Percentiles rank a stretch among this genome's conserved stretches.
Conservation (phyloP, 495 filamentous ascomycete species). For the Aspergillus conjunctus region DNA sequence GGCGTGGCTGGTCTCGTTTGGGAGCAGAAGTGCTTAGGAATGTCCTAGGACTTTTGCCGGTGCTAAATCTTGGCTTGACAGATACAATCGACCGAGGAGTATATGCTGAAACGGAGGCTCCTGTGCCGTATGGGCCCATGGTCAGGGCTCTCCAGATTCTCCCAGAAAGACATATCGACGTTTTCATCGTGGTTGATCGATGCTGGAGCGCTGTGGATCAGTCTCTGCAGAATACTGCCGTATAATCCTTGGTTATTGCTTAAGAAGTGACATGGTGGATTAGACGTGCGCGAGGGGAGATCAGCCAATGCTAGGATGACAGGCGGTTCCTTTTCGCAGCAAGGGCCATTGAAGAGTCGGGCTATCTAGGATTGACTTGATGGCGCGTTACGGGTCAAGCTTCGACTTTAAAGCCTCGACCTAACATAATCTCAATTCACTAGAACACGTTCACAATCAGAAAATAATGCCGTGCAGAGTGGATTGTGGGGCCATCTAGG, state of each 20-base stretch:
- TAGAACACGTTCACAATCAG: neutral
- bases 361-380: neutral
- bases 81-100: neutral
- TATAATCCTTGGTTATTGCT: neutral
- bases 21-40: conserved; percentile 4
- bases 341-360: neutral
- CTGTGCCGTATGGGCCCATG: neutral
- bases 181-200: neutral
- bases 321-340: neutral
- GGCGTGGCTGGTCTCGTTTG: neutral
- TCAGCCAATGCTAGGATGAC: neutral
- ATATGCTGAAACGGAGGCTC: neutral
- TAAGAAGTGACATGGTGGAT: neutral
- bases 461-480: neutral
- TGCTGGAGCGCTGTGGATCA: neutral
- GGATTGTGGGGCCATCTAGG: conserved; percentile 2
- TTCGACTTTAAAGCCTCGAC: neutral
- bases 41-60: neutral
- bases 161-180: neutral
- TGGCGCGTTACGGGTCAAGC: neutral
- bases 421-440: neutral
- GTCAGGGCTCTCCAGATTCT: neutral
- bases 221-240: neutral
- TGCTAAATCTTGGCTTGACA: conserved; percentile 3
- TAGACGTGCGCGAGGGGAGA: neutral